A percentile compares a stretch with the other conserved stretches of the same genome.
phyloP scores from a whole-genome alignment of 371 early-diverging fungal genomes.

The Circinella umbellata region DNA sequence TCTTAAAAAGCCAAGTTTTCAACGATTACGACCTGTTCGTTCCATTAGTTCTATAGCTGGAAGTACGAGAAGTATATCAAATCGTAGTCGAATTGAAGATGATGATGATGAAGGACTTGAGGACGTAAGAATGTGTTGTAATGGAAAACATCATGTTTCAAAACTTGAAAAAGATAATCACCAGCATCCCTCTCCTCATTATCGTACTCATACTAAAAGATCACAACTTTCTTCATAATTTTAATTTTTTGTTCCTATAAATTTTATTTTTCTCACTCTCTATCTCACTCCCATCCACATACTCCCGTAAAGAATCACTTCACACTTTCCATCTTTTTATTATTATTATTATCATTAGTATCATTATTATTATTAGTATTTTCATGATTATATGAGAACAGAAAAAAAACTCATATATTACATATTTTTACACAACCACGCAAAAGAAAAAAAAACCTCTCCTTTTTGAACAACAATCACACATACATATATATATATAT shows the following conservation, averaged over 20 bases:
- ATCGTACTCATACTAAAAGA: not conserved
- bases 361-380: not conserved
- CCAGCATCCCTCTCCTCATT: slow-evolving; percentile 18
- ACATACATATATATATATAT: not conserved
- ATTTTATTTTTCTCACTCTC: not conserved
- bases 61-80: slow-evolving; percentile 7
- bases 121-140: slow-evolving; percentile 60
- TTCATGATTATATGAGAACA: not conserved
- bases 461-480: not conserved
- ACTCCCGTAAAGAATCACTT: too few relatives aligned
- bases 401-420: not conserved
- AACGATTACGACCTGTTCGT: slow-evolving; percentile 23
- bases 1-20: slow-evolving; percentile 39
- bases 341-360: not conserved
- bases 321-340: not conserved
- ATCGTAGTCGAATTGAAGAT: slow-evolving; percentile 11
- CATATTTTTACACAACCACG: too few relatives aligned
- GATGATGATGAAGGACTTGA: slow-evolving; percentile 50
- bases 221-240: slow-evolving; percentile 8
- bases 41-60: slow-evolving; percentile 19
- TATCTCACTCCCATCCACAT: not conserved
- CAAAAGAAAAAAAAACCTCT: too few relatives aligned
- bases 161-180: slow-evolving; percentile 43
- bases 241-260: not conserved
- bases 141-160: slow-evolving; percentile 60